Percentiles rank a stretch among this genome's conserved stretches.
These are phyloP conservation scores for Pichia kluyveri DNA, from an alignment of 805 yeast species.

Conservation along the genomic window DNA sequence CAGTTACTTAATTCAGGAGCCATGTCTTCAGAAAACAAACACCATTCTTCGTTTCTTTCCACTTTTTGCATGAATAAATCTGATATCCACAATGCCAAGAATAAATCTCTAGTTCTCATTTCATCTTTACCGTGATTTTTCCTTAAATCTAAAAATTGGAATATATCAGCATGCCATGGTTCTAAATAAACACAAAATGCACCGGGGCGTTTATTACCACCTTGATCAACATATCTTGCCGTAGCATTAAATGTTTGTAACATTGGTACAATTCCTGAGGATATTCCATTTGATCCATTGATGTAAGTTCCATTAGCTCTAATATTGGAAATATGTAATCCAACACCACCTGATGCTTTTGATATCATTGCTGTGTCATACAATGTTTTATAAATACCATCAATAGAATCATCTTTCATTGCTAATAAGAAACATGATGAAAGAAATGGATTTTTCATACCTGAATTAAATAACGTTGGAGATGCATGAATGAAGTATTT, in stretches of 20 bases:
- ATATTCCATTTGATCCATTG: constrained; percentile 86
- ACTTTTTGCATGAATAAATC: constrained; percentile 92
- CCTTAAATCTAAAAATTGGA: constrained; percentile 76
- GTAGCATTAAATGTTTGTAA: constrained; percentile 89
- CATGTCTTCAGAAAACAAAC: constrained; percentile 80
- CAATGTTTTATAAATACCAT: constrained; percentile 86
- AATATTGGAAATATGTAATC: constrained; percentile 80
- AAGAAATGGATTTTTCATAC: constrained; percentile 75
- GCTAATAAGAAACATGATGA: constrained; percentile 90
- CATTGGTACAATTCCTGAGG: constrained; percentile 95
- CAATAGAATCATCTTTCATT: constrained; percentile 91
- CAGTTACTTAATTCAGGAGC: constrained; percentile 80
- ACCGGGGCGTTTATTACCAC: constrained; percentile 97
- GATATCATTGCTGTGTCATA: constrained; percentile 85
- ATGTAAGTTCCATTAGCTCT: constrained; percentile 82
- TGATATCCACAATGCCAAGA: constrained; percentile 91
- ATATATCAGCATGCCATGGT: constrained; percentile 95
- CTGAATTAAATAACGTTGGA: constrained; percentile 91
- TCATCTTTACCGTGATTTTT: constrained; percentile 96
- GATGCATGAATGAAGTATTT: constrained; percentile 90
- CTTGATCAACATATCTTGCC: constrained; percentile 96
- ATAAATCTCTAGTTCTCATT: constrained; percentile 83
- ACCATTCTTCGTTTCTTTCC: constrained; percentile 72
- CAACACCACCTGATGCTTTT: constrained; percentile 94
- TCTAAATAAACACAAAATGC: constrained; percentile 91